Base-by-base conservation (phyloP, 306 rosid species). In the Elaeagnus macrophylla region DNA sequence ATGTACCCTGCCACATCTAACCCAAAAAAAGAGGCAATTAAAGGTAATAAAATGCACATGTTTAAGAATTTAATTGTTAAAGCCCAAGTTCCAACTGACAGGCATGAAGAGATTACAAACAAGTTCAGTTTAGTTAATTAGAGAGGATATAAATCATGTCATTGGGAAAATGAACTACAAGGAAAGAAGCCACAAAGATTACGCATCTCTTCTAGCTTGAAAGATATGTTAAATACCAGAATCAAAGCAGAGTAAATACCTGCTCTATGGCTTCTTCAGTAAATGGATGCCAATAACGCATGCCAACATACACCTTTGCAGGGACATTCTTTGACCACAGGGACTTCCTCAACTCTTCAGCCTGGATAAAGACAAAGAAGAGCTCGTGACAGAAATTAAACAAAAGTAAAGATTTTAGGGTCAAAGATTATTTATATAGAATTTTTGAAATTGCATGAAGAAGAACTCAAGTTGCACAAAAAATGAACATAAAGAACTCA, bases 281-380 rank as follows among this genome's bases (percentile, higher is more conserved):
- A 70, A 83, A 87, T 32, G 95, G 95, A 72, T 86, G 95, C 97
- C 97, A 91, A 67, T 91, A 91, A 20, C 97, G 91, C 97, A 91
- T 91, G 56, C 95, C 95, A 15, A 83, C 95, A 53, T 83, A 87
- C 63, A 87, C 95, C 59, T 87, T 70, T 12, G 95, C 94, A 3
- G 73, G 83, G 64, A 81, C 86, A 66, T 87, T 69, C 72, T 87
- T 87, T 53, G 35, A 61, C 79, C 86, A 77, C 62, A 87, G 88
- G 56, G 83, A 65, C 75, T 81, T 77, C 74, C 57, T 81, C 77
- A 83, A 68, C 71, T 83, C 89, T 64, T 83, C 83, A 32, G 81
- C 94, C 93, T 88, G 72, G 60, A 51, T 12, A 62, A 15, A 48
- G 35, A 36, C 19, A 58, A 53, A 17, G 12, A 39, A 32, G 16